Evolutionary conservation across 495 filamentous ascomycete genomes (phyloP), one percentile per base, ranked within the genome.

Genomic region (Daldinia bambusicola): DNA sequence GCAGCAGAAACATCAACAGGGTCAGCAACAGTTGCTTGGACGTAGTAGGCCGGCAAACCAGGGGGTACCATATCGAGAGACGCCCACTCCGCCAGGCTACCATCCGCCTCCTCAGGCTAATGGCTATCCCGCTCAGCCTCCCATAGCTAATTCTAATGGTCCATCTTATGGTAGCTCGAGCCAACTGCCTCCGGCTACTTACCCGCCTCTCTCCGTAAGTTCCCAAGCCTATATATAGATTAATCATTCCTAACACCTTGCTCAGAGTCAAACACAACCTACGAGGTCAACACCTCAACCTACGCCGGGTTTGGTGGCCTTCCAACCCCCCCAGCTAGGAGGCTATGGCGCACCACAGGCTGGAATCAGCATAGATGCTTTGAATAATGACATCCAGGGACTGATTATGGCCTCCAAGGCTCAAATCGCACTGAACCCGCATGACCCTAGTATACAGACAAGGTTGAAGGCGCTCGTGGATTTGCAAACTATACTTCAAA

Each of bases 391-490:
- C 79, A 89, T 97, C 78, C 88, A 89, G 71, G 84, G 84, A 67
- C 83, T 97, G 60, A 93, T 97, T 76, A 79, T 82, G 71, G 81
- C 85, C 62, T 88, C 90, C 55, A 89, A 89, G 79, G 85, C 83
- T 66, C 89, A 92, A 67, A 91, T 91, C 80, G 90, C 90, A 67
- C 86, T 86, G 56, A 91, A 88, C 78, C 90, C 89, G 41, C 86
- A 87, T 81, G 91, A 97, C 83, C 80, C 84, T 78, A 86, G 87
- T 75, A 84, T 90, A 70, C 90, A 93, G 80, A 88, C 87, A 66
- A 91, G 90, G 74, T 80, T 98, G 75, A 91, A 94, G 78, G 93
- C 94, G 18, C 85, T 98, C 71, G 80, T 96, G 79, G 93, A 95
- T 79, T 86, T 98, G 68, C 91, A 97, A 81, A 86, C 79, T 52